Evolutionary conservation across 441 rosid genomes (phyloP).

Genomic region (Adansonia grandidieri): DNA sequence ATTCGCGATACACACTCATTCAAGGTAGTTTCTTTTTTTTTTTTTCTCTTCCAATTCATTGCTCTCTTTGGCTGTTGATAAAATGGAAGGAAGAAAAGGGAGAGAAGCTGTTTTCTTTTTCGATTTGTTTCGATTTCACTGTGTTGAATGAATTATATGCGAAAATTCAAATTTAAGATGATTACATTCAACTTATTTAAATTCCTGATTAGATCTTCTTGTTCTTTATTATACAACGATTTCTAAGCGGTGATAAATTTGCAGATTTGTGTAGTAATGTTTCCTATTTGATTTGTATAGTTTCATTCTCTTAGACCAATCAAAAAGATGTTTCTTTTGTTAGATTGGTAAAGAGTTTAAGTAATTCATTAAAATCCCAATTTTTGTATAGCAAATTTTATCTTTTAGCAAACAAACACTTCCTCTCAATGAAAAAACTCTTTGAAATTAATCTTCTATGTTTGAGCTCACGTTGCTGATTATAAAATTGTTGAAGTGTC

Average conservation of each 20-base stretch:
- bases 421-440: not conserved
- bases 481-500: not conserved
- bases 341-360: not conserved
- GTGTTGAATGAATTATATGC: not conserved
- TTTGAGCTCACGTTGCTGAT: not conserved
- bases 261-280: not conserved
- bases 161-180: not conserved
- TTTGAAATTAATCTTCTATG: not conserved
- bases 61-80: no score
- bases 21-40: constrained; percentile 48
- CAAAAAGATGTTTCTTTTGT: not conserved
- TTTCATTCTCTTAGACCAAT: not conserved
- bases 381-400: not conserved
- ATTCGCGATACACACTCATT: constrained; percentile 82
- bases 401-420: not conserved
- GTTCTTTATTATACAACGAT: not conserved
- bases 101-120: not conserved
- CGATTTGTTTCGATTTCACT: not conserved
- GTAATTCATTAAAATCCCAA: not conserved
- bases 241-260: not conserved
- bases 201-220: not conserved
- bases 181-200: not conserved
- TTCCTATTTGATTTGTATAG: not conserved
- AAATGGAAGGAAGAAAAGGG: not conserved
- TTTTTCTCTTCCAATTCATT: not conserved